These are phyloP conservation scores for Clavispora carvajalis DNA, from an alignment of 805 yeast genomes.

Conservation along the genomic window DNA sequence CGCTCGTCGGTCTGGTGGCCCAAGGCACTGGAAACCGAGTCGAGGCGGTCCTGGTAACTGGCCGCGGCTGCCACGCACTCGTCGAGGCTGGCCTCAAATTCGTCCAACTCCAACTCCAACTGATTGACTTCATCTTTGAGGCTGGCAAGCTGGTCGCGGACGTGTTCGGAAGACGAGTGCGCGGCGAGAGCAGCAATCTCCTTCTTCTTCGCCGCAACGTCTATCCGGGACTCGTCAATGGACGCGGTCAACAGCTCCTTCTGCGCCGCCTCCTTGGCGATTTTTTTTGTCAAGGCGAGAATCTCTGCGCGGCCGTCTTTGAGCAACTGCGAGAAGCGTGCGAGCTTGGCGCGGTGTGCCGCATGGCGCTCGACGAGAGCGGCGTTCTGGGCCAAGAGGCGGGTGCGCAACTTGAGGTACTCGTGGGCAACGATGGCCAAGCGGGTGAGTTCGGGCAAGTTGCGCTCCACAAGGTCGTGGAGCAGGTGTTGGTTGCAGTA, in stretches of 20 bases:
- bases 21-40: neutral
- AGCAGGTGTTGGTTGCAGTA: slow-evolving; percentile 55
- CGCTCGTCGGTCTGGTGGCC: slow-evolving; percentile 11
- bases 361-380: slow-evolving; percentile 13
- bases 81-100: slow-evolving; percentile 1
- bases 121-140: slow-evolving; percentile 8
- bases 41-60: neutral
- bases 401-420: slow-evolving; percentile 47
- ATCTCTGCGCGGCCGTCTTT: slow-evolving; percentile 6
- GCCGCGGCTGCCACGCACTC: slow-evolving; percentile 2
- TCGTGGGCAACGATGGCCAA: slow-evolving; percentile 55
- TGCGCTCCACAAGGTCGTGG: slow-evolving; percentile 53
- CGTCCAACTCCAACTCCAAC: slow-evolving; percentile 5
- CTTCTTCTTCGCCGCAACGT: slow-evolving; percentile 7
- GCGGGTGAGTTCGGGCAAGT: slow-evolving; percentile 74
- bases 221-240: slow-evolving; percentile 2
- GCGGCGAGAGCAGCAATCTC: slow-evolving; percentile 2
- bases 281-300: slow-evolving; percentile 6
- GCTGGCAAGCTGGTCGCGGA: neutral
- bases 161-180: neutral
- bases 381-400: slow-evolving; percentile 19
- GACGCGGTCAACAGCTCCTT: slow-evolving; percentile 4
- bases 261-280: slow-evolving; percentile 9
- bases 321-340: slow-evolving; percentile 8
- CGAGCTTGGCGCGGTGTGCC: slow-evolving; percentile 6